Evolutionary conservation across 1,139 yeast species (phyloP).

Genomic region (Torulaspora pretoriensis): DNA sequence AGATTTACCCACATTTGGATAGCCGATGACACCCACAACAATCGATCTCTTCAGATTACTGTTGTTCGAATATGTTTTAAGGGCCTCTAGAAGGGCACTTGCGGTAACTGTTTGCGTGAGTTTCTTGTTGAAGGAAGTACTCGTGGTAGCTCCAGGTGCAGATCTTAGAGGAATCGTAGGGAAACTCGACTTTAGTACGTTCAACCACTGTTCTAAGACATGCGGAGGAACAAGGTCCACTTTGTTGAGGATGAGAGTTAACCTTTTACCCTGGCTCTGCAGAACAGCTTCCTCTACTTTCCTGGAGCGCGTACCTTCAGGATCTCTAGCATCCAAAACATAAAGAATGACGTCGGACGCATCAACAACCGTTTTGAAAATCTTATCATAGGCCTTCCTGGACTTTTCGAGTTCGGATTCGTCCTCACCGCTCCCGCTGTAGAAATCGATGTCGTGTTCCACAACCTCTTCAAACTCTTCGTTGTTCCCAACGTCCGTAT

Average conservation of each 20-base stretch:
- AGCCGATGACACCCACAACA: slow-evolving; percentile 93
- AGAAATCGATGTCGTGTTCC: slow-evolving; percentile 49
- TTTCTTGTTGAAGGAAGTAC: slow-evolving; percentile 71
- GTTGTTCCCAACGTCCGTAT: slow-evolving; percentile 32
- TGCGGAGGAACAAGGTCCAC: slow-evolving; percentile 88
- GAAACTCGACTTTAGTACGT: slow-evolving; percentile 72
- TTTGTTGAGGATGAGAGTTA: slow-evolving; percentile 81
- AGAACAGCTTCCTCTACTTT: slow-evolving; percentile 88
- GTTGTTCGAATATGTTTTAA: slow-evolving; percentile 80
- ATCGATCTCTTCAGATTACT: slow-evolving; percentile 87
- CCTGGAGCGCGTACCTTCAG: slow-evolving; percentile 89
- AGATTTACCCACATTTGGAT: slow-evolving; percentile 94
- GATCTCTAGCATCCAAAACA: slow-evolving; percentile 95
- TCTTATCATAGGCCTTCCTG: slow-evolving; percentile 88
- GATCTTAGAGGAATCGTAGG: slow-evolving; percentile 90
- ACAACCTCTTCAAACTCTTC: slow-evolving; percentile 47
- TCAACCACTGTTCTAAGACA: slow-evolving; percentile 79
- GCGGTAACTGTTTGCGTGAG: slow-evolving; percentile 72
- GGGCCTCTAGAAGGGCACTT: slow-evolving; percentile 65
- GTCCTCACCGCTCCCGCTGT: slow-evolving; percentile 44
- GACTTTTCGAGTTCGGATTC: slow-evolving; percentile 66
- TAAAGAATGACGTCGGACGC: slow-evolving; percentile 86
- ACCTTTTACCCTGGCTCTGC: slow-evolving; percentile 74
- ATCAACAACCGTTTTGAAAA: slow-evolving; percentile 77
- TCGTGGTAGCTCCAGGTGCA: slow-evolving; percentile 56